phyloP scores from a whole-genome alignment of 1,284 basidiomycete species.

The Mycosarcoma maydis region DNA sequence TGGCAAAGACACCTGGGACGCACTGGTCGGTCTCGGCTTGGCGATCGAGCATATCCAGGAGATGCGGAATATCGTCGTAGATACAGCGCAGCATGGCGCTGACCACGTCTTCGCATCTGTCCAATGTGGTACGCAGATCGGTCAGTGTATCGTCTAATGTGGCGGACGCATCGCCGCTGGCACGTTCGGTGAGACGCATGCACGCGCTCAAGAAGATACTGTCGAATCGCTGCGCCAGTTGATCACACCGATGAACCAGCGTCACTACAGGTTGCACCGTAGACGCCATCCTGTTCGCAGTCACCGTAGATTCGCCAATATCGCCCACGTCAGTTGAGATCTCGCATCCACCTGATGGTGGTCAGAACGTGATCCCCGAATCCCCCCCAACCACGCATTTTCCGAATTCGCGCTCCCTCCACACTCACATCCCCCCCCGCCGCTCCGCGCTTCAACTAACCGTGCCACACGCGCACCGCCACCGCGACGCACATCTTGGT shows the following conservation, averaged over 20 bases:
- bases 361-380: no score
- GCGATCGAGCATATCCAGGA: slow-evolving; percentile 55
- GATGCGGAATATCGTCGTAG: slow-evolving; percentile 28
- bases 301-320: no score
- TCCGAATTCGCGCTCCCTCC: no score
- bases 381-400: no score
- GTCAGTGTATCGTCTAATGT: slow-evolving; percentile 17
- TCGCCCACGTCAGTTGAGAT: no score
- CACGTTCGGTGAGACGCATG: slow-evolving; percentile 2
- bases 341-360: no score
- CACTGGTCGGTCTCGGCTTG: neutral
- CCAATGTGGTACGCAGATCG: slow-evolving; percentile 12
- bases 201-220: slow-evolving; percentile 11
- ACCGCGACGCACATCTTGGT: no score
- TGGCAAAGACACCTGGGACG: slow-evolving; percentile 2
- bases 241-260: slow-evolving; percentile 39
- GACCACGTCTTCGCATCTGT: slow-evolving; percentile 23
- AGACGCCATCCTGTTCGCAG: neutral
- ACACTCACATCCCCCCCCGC: no score
- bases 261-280: slow-evolving; percentile 31
- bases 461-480: no score
- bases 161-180: neutral
- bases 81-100: slow-evolving; percentile 18
- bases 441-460: no score
- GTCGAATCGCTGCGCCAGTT: slow-evolving; percentile 27